Evolutionary conservation across 2,329 filamentous ascomycete species (phyloP), one percentile per base, ranked within the genome.

Genomic region (Hawksworthiomyces lignivorus): DNA sequence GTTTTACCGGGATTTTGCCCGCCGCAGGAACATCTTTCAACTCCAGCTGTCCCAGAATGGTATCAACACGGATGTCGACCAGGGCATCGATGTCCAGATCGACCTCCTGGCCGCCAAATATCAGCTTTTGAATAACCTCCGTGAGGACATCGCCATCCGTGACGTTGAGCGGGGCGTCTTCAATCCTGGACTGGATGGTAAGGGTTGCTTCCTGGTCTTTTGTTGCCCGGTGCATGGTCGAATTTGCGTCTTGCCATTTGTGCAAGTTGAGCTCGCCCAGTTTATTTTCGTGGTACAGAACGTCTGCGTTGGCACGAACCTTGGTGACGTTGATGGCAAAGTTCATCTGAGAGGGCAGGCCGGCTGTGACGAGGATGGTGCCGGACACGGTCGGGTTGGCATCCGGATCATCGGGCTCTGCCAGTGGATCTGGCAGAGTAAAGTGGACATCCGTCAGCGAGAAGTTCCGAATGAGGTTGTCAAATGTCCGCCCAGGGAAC

Each of bases 1-100:
- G 85, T 77, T 94, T 94, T 69, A 97, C 78, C 64, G 85, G 85
- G 57, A 98, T 81, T 56, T 82, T 77, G 53, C 92, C 89, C 68
- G 88, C 74, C 61, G 79, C 87, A 36, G 90, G 90, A 55, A 98
- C 83, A 51, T 83, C 80, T 61, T 86, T 87, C 54, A 97, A 69
- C 41, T 83, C 74, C 56, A 97, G 76, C 52, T 82, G 70, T 36
- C 92, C 92, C 49, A 98, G 70, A 20, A 84, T 81, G 22, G 89
- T 96, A 45, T 80, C 71, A 39, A 96, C 77, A 55, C 85, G 78
- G 50, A 89, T 84, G 61, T 94, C 87, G 44, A 97, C 87, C 32
- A 75, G 70, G 18, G 90, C 88, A 52, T 83, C 73, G 50, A 97
- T 78, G 39, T 79, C 75, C 42, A 98, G 69, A 34, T 75, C 60